phyloP scores from a whole-genome alignment of 2,329 filamentous ascomycete genomes.

The Neoscytalidium dimidiatum region DNA sequence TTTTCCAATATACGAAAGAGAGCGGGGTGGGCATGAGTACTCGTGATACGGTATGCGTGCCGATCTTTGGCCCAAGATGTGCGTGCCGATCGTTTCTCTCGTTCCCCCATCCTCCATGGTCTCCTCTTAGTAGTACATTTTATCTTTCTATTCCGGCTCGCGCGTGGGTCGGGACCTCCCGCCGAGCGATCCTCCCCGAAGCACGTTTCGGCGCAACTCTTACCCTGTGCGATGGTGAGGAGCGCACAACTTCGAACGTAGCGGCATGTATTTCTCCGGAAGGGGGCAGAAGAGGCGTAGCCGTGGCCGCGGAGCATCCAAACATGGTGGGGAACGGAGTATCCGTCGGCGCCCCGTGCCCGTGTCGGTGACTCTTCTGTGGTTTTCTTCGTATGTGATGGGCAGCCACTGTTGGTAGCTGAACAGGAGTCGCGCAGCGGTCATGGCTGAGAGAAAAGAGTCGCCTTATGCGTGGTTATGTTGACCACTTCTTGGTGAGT shows the following conservation, averaged over 20 bases:
- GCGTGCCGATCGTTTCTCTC: too few relatives aligned
- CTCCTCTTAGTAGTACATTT: too few relatives aligned
- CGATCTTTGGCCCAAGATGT: too few relatives aligned
- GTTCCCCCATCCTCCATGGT: too few relatives aligned
- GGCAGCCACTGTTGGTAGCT: background rate
- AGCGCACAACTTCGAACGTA: constrained; percentile 7
- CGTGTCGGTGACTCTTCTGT: background rate
- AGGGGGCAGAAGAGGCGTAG: background rate
- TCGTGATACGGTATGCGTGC: too few relatives aligned
- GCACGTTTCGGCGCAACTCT: background rate
- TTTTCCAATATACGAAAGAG: too few relatives aligned
- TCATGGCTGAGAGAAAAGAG: background rate
- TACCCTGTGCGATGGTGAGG: background rate
- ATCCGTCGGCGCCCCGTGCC: too few relatives aligned
- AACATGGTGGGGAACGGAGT: background rate
- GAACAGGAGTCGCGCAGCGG: too few relatives aligned
- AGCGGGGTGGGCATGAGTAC: too few relatives aligned
- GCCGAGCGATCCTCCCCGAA: background rate
- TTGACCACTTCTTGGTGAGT: too few relatives aligned
- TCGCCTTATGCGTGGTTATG: too few relatives aligned
- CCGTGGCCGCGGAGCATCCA: background rate
- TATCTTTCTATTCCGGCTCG: too few relatives aligned
- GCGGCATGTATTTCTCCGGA: constrained; percentile 2
- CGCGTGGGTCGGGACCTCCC: background rate
- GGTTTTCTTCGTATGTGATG: background rate